Evolutionary conservation across 257 asterid genomes (phyloP), one percentile per base, ranked within the genome.

Genomic region (Craterostigma plantagineum): DNA sequence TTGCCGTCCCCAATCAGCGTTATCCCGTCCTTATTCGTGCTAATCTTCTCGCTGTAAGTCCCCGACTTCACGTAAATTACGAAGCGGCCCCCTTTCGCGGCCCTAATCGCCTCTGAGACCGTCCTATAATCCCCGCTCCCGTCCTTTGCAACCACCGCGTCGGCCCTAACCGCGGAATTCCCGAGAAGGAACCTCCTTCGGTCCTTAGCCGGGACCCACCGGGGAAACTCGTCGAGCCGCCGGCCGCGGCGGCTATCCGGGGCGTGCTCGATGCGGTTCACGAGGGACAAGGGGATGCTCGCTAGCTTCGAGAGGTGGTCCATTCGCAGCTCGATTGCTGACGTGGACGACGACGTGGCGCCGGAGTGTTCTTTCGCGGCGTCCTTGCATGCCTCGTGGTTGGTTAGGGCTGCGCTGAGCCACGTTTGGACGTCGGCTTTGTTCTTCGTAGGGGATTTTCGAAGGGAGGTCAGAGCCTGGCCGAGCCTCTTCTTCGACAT

Each of bases 31-130:
- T 65, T 73, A 10, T 59, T 53, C 0, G 60, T 45, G 13, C 27
- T 56, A 4, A 73, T 53, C 42, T 58, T 65, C 61, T 73, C 78
- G 10, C 48, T 67, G 16, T 73, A 73, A 10, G 58, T 69, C 9
- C 92, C 92, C 0, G 92, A 55, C 43, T 79, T 79, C 52, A 79
- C 83, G 47, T 75, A 63, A 46, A 79, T 79, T 42, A 79, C 87
- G 33, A 64, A 79, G 5, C 83, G 45, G 0, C 71, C 54, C 0
- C 87, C 87, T 0, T 51, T 9, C 2, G 87, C 83, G 4, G 80
- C 79, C 40, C 34, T n/a, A 18, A 79, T 65, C 3, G 92, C 92
- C 48, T 65, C 92, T 0, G 68, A 42, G 23, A 79, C 55, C 4
- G 83, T 79, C 13, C 38, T 48, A 37, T 18, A 75, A 30, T 79